phyloP scores from a whole-genome alignment of 352 stramenopile genomes.

The Lagenidium giganteum region DNA sequence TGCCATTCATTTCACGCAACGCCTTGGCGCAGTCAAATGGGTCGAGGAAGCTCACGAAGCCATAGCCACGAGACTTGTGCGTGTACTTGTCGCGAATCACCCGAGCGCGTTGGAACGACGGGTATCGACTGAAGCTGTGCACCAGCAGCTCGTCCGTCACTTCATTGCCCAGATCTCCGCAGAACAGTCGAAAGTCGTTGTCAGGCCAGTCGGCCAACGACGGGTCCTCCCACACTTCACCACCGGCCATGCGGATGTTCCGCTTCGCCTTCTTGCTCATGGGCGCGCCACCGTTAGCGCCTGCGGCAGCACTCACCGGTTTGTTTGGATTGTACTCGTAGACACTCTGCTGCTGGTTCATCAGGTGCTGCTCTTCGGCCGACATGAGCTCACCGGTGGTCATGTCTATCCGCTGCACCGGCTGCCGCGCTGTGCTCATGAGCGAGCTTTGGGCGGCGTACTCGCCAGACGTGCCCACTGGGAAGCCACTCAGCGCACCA shows the following conservation, averaged over 20 bases:
- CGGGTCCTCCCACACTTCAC: constrained; percentile 90
- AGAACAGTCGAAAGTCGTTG: constrained; percentile 96
- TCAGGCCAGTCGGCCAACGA: constrained; percentile 93
- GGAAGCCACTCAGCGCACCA: constrained; percentile 68
- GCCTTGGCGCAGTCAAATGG: constrained; percentile 93
- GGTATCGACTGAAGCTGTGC: constrained; percentile 70
- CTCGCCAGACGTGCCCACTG: constrained; percentile 42
- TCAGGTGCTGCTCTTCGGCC: constrained; percentile 67
- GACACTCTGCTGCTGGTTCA: constrained; percentile 81
- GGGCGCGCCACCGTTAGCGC: not conserved
- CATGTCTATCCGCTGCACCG: constrained; percentile 61
- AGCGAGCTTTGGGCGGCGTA: constrained; percentile 18
- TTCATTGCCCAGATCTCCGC: constrained; percentile 93
- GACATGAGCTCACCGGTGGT: constrained; percentile 56
- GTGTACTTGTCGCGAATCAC: constrained; percentile 83
- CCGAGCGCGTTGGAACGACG: constrained; percentile 73
- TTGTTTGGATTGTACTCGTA: constrained; percentile 78
- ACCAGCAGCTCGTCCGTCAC: constrained; percentile 85
- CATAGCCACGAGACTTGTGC: constrained; percentile 91
- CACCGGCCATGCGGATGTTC: constrained; percentile 63
- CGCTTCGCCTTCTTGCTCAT: constrained; percentile 32
- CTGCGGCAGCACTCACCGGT: constrained; percentile 8
- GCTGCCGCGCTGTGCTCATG: not conserved
- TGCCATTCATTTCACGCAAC: constrained; percentile 95
- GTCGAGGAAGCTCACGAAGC: constrained; percentile 94